These are phyloP conservation scores for Saturnispora quitensis DNA, from an alignment of 805 yeast species.

Conservation along the genomic window DNA sequence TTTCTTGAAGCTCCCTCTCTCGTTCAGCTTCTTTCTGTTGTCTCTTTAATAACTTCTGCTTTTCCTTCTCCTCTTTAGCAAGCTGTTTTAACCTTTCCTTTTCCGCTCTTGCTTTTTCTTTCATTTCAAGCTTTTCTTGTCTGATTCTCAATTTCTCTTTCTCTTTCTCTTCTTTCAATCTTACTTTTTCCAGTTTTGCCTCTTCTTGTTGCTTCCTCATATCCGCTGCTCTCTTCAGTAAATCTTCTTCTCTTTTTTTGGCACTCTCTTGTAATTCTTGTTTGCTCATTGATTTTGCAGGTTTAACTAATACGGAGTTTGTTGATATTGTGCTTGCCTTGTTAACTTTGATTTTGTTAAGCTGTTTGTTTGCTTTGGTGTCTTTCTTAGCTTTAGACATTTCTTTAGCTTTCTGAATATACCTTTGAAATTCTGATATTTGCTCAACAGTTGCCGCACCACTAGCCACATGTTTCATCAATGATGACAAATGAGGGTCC, in stretches of 20 bases:
- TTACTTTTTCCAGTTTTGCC: conserved; percentile 13
- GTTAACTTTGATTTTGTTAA: neutral
- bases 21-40: conserved; percentile 18
- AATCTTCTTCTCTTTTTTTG: conserved; percentile 10
- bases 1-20: conserved; percentile 17
- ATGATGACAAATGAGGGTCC: conserved; percentile 53
- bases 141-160: conserved; percentile 14
- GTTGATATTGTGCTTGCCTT: neutral
- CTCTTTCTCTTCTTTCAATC: conserved; percentile 17
- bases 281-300: neutral
- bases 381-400: conserved; percentile 35
- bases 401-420: conserved; percentile 67
- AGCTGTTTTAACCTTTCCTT: conserved; percentile 15
- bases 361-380: neutral
- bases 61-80: conserved; percentile 19
- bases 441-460: conserved; percentile 69
- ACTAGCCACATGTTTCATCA: conserved; percentile 82
- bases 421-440: conserved; percentile 69
- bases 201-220: conserved; percentile 15
- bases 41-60: conserved; percentile 19
- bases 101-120: conserved; percentile 16
- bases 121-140: conserved; percentile 17
- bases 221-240: conserved; percentile 10
- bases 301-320: neutral
- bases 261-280: conserved; percentile 10